phyloP scores from a whole-genome alignment of 2,329 filamentous ascomycete genomes.

The Alternaria ethzedia region DNA sequence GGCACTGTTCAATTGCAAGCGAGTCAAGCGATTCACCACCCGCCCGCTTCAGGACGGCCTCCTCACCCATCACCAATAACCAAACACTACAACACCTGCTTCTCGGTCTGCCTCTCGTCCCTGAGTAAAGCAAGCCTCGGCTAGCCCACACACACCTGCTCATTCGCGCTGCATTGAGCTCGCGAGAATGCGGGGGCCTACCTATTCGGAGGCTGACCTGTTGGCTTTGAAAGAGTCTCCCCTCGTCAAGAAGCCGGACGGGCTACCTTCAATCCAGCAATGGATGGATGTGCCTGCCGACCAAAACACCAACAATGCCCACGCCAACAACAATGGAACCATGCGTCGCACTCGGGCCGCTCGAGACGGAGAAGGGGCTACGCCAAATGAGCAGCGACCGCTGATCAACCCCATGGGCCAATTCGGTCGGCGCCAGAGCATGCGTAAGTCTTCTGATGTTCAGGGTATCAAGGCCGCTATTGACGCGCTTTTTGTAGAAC shows the following conservation, averaged over 20 bases:
- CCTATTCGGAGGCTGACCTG: conserved; percentile 78
- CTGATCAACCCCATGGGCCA: conserved; percentile 47
- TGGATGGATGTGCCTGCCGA: conserved; percentile 82
- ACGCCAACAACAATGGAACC: conserved; percentile 30
- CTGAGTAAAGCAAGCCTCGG: conserved; percentile 7
- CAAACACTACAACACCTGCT: conserved; percentile 10
- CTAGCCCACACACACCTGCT: conserved; percentile 23
- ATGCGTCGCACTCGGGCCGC: conserved; percentile 32
- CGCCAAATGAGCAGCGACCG: conserved; percentile 36
- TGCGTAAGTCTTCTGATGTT: conserved; percentile 58
- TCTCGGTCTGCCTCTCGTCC: background rate
- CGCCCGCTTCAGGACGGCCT: conserved; percentile 25
- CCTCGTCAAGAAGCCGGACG: conserved; percentile 78
- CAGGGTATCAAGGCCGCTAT: conserved; percentile 46
- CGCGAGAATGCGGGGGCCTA: conserved; percentile 37
- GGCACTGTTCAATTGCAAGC: conserved; percentile 21
- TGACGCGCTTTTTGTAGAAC: conserved; percentile 56
- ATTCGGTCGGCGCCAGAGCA: conserved; percentile 43
- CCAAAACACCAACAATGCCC: conserved; percentile 33
- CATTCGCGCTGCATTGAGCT: conserved; percentile 11
- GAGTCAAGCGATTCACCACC: conserved; percentile 24
- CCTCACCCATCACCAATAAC: conserved; percentile 12
- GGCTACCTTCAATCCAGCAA: conserved; percentile 83
- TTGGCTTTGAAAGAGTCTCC: conserved; percentile 80
- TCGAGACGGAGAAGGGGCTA: conserved; percentile 36